Evolutionary conservation across 176 grass and related monocot species (phyloP).

Genomic region (Thalia dealbata): DNA sequence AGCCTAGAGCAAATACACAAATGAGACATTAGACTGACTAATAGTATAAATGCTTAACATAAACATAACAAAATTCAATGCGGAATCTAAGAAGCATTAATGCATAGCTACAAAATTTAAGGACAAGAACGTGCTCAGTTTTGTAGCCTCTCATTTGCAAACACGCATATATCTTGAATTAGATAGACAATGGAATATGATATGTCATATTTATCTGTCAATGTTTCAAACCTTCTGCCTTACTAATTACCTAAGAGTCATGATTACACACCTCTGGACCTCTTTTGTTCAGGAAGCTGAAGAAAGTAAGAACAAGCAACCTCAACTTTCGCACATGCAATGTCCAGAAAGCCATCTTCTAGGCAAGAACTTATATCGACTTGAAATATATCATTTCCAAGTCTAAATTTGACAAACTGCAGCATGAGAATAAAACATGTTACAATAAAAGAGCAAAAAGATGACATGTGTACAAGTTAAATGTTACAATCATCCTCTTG

Average conservation of each 20-base stretch:
- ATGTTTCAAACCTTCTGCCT: neutral
- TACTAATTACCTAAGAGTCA: neutral
- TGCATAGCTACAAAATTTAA: too few species aligned
- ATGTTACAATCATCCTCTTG: neutral
- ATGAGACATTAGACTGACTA: neutral
- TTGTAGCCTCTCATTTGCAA: neutral
- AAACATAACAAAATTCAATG: neutral
- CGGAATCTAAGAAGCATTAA: too few species aligned
- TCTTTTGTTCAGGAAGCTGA: slow-evolving; percentile 66
- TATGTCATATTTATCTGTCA: neutral
- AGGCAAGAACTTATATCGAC: slow-evolving; percentile 42
- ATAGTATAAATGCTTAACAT: neutral
- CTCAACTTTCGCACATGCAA: slow-evolving; percentile 73
- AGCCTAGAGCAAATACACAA: slow-evolving; percentile 22
- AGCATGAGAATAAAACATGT: neutral
- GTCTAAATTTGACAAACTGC: slow-evolving; percentile 54
- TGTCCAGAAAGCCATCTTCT: slow-evolving; percentile 32
- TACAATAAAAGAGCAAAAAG: neutral
- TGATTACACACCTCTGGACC: slow-evolving; percentile 51
- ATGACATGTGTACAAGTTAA: neutral
- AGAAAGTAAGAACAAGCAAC: slow-evolving; percentile 73
- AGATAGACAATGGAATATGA: too few species aligned
- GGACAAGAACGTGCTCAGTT: neutral
- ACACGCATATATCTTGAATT: too few species aligned
- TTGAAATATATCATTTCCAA: slow-evolving; percentile 56